Evolutionary conservation across 1,284 basidiomycete genomes (phyloP), one percentile per base, ranked within the genome.

Genomic region (Cutaneotrichosporon sp.): DNA sequence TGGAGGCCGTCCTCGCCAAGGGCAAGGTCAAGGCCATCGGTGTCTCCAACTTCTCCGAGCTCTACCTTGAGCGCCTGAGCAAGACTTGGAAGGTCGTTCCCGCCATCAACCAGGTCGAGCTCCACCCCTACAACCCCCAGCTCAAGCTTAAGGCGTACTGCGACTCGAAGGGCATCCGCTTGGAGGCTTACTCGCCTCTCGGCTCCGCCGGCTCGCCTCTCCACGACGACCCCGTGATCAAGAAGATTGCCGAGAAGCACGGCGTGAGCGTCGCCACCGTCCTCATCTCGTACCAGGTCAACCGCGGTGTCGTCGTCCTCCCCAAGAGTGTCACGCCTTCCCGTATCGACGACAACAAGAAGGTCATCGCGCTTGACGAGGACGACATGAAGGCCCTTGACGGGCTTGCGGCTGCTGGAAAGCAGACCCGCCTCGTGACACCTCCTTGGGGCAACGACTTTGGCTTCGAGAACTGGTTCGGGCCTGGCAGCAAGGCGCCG

Each of bases 121-220:
- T 91, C 34, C 90, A 91, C 77, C 80, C 89, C 22, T 74, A 69
- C 68, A 89, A 89, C 79, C 89, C 89, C 0, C 87, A 92, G 73
- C 87, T 88, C 77, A 84, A 87, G 62, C 85, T 92, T 56, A 71
- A 89, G 62, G 78, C 82, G 18, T 92, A 87, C 81, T 84, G 90
- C 75, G 84, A 85, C 72, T 81, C 83, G 40, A 87, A 91, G 76
- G 84, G 83, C 40, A 93, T 95, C 71, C 80, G 87, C 32, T 82
- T 90, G 0, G 85, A 92, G 77, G 91, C 91, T 0, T 94, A 92
- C 80, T 91, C 89, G 10, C 92, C 92, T 4, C 85, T 93, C 34
- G 91, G 91, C 6, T 90, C 89, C 21, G 86, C 87, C 8, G 75
- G 77, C 70, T 80, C 81, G 4, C 89, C 90, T 2, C 80, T 94